phyloP scores from a whole-genome alignment of 495 filamentous ascomycete species.

The Alectoria sarmentosa region DNA sequence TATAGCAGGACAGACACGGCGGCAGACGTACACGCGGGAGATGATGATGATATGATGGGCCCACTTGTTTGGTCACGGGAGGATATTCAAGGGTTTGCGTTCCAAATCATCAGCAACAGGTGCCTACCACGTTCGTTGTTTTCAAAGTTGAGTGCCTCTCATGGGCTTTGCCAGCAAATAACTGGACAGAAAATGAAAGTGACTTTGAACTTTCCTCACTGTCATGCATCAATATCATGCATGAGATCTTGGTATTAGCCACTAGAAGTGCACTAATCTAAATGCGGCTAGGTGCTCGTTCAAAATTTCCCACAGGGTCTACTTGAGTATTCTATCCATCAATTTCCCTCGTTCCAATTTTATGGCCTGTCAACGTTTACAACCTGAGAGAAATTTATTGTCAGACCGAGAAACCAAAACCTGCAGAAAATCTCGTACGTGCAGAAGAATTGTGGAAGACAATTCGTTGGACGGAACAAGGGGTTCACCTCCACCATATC shows the following conservation, averaged over 20 bases:
- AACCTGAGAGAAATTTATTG: too few species aligned
- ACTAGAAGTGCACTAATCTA: not conserved
- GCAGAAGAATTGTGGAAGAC: too few species aligned
- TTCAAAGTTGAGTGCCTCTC: not conserved
- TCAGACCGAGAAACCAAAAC: too few species aligned
- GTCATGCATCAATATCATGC: too few species aligned
- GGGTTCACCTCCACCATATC: too few species aligned
- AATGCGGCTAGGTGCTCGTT: not conserved
- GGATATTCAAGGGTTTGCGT: not conserved
- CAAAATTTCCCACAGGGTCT: too few species aligned
- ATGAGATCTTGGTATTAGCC: not conserved
- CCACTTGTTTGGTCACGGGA: not conserved
- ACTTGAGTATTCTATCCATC: too few species aligned
- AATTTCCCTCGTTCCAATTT: too few species aligned
- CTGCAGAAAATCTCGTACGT: too few species aligned
- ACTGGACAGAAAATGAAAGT: not conserved
- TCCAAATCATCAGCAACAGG: constrained; percentile 13
- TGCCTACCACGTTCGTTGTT: constrained; percentile 3
- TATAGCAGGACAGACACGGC: not conserved
- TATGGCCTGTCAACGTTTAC: too few species aligned
- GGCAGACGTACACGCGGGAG: not conserved
- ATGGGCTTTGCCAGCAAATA: not conserved
- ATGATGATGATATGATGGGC: not conserved
- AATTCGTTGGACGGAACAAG: too few species aligned
- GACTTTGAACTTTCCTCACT: too few species aligned